Evolutionary conservation across 2,329 filamentous ascomycete species (phyloP), one percentile per base, ranked within the genome.

Genomic region (Uncinocarpus reesii): DNA sequence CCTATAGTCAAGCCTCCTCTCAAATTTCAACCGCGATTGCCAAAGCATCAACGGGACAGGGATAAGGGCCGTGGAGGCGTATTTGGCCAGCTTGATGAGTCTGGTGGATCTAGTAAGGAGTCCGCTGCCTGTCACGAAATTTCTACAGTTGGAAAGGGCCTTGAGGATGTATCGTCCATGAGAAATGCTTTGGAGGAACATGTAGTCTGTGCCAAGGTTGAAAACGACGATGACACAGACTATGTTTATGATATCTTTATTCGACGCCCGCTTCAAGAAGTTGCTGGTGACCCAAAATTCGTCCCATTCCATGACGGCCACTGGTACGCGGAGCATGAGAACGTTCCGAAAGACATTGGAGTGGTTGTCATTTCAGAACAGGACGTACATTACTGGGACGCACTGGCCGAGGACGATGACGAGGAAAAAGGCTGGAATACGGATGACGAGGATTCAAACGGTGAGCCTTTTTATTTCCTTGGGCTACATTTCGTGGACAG

Each of bases 171-270:
- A 6, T 41, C 46, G n/a, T n/a, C 37, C 7, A 31, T 43, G 32
- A 31, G 31, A 28, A 29, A 42, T 15, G 46, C 44, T 6, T 43
- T 43, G 20, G 50, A 52, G 10, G 29, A 45, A 10, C 31, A 28
- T 40, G 41, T 45, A 23, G 36, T 36, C 7, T 18, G 24, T 20
- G 37, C 35, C 20, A 47, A 28, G 29, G 13, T 10, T 15, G 48
- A 51, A 3, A 53, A 55, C 8, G 66, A 69, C 18, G 67, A 70
- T 7, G 68, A 70, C 16, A 67, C 68, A 16, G 71, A 72, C n/a
- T 81, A 77, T 58, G 75, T 81, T 49, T 80, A 79, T 60, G 78
- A 81, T 56, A 78, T 75, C 7, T 81, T 80, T 59, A 65, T 80
- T 35, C 74, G 77, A 2, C 66, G 72, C 15, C 65, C 62, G n/a